phyloP scores from a whole-genome alignment of 768 basidiomycete genomes.

The Gymnopilus dilepis region DNA sequence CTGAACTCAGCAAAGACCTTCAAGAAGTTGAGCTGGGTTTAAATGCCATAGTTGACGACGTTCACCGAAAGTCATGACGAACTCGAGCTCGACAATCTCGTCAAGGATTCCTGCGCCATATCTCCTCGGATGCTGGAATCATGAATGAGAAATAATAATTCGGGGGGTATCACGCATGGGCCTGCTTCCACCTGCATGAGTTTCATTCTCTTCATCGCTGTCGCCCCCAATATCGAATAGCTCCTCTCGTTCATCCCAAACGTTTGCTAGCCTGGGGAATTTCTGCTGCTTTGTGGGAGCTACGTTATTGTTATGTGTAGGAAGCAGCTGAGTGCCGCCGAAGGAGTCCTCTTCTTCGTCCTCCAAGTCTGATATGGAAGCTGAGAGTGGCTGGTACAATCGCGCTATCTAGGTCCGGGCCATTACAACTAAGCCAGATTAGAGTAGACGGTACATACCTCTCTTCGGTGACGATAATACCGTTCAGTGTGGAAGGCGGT shows the following conservation, averaged over 20 bases:
- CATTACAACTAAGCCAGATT: background rate
- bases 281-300: constrained; percentile 29
- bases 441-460: constrained; percentile 48
- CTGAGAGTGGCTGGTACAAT: constrained; percentile 75
- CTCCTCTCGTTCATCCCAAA: constrained; percentile 84
- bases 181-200: constrained; percentile 22
- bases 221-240: constrained; percentile 71
- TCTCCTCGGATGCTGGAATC: background rate
- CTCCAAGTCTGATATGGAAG: constrained; percentile 55
- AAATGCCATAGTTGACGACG: constrained; percentile 23
- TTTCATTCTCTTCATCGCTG: constrained; percentile 53
- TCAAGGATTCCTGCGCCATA: no score
- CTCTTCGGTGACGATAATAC: constrained; percentile 79
- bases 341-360: constrained; percentile 56
- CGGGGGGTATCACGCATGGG: constrained; percentile 22
- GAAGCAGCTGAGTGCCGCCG: constrained; percentile 61
- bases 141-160: constrained; percentile 30
- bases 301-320: constrained; percentile 42
- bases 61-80: constrained; percentile 17
- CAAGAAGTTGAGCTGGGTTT: constrained; percentile 43
- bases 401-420: constrained; percentile 63
- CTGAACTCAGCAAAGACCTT: constrained; percentile 48
- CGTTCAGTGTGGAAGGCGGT: constrained; percentile 71
- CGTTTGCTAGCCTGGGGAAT: constrained; percentile 50
- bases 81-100: background rate